Percentiles rank a stretch among this genome's conserved stretches.
phyloP scores from a whole-genome alignment of 78 protist species.

The Dictyostelium citrinum region DNA sequence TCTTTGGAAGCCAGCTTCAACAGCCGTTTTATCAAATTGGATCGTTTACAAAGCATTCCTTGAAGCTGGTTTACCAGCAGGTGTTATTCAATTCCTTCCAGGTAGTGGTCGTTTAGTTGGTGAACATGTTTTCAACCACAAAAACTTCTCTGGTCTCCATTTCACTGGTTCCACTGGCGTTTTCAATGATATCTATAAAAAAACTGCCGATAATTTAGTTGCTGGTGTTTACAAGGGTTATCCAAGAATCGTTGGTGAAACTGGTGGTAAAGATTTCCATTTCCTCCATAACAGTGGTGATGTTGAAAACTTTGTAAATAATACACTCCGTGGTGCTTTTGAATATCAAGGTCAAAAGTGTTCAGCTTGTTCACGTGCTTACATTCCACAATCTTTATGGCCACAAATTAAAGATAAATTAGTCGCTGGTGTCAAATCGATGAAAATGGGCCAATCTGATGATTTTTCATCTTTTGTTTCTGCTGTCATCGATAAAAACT shows the following conservation, averaged over 20 bases:
- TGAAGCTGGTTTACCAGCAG: slow-evolving; percentile 97
- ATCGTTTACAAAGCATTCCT: slow-evolving; percentile 84
- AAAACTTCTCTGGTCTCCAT: slow-evolving; percentile 88
- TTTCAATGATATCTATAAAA: slow-evolving; percentile 82
- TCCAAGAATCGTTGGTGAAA: slow-evolving; percentile 96
- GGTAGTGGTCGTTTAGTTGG: slow-evolving; percentile 78
- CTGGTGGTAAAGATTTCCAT: slow-evolving; percentile 98
- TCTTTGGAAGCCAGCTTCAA: slow-evolving; percentile 95
- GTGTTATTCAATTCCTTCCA: slow-evolving; percentile 95
- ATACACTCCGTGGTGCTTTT: slow-evolving; percentile 90
- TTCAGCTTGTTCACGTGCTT: slow-evolving; percentile 93
- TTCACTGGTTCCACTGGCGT: slow-evolving; percentile 95
- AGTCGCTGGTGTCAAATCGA: not conserved
- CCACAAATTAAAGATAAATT: slow-evolving; percentile 78
- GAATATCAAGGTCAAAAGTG: slow-evolving; percentile 98
- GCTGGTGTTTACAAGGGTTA: slow-evolving; percentile 78
- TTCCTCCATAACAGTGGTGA: slow-evolving; percentile 84
- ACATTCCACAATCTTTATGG: slow-evolving; percentile 89
- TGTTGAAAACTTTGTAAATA: slow-evolving; percentile 68
- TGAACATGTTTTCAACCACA: slow-evolving; percentile 43
- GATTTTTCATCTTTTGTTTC: slow-evolving; percentile 82
- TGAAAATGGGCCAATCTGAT: slow-evolving; percentile 89
- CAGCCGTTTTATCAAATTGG: slow-evolving; percentile 88
- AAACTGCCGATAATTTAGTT: slow-evolving; percentile 81
- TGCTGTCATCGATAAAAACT: slow-evolving; percentile 93